phyloP scores from a whole-genome alignment of 441 rosid species.

The Adansonia rubrostipa region DNA sequence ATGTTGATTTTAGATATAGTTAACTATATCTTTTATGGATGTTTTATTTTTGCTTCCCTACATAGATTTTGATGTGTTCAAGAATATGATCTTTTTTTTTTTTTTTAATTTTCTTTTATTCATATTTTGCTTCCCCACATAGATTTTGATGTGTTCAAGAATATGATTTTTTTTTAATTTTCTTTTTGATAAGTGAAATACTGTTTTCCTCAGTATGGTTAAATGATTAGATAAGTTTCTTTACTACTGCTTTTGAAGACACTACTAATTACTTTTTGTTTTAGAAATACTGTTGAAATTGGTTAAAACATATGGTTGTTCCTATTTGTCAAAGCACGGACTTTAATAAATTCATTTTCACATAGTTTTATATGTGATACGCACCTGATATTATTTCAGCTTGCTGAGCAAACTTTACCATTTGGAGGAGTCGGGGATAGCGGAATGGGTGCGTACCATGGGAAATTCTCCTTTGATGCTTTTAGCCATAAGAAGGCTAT shows the following conservation, averaged over 20 bases:
- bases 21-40: neutral
- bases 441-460: slow-evolving; percentile 80
- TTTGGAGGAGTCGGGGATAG: slow-evolving; percentile 93
- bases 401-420: slow-evolving; percentile 61
- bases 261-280: neutral
- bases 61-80: neutral
- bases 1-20: neutral
- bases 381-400: slow-evolving; percentile 40
- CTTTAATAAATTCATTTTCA: neutral
- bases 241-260: neutral
- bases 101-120: neutral
- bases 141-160: neutral
- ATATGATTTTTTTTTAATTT: neutral
- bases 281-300: neutral
- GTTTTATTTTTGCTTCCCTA: neutral
- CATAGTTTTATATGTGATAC: slow-evolving; percentile 18
- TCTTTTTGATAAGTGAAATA: neutral
- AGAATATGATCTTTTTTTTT: neutral
- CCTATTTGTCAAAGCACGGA: neutral
- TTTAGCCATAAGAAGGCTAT: slow-evolving; percentile 84
- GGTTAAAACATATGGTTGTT: neutral
- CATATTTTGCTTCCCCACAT: neutral
- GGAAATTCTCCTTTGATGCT: slow-evolving; percentile 76
- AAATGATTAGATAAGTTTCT: neutral
- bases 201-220: neutral